These are phyloP conservation scores for Phytophthora cactorum DNA, from an alignment of 352 stramenopile species.

Conservation along the genomic window DNA sequence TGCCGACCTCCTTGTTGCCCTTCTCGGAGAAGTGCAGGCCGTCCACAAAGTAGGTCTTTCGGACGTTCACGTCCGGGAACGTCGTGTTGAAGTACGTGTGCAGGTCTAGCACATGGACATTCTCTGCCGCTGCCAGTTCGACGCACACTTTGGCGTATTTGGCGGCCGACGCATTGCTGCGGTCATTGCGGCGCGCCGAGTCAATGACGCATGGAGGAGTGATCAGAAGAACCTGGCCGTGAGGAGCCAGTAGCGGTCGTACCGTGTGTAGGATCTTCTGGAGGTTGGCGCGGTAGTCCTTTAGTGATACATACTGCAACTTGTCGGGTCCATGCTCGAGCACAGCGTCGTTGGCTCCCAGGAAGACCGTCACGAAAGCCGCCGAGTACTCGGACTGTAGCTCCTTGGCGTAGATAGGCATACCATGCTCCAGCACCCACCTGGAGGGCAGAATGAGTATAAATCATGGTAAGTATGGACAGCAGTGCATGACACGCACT, in stretches of 20 bases:
- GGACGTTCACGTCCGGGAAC: conserved; percentile 37
- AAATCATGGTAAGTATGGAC: background rate
- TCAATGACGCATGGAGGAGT: conserved; percentile 52
- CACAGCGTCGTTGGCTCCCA: conserved; percentile 73
- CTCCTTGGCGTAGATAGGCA: conserved; percentile 45
- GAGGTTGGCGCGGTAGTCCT: conserved; percentile 54
- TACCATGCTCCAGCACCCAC: conserved; percentile 35
- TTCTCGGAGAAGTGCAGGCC: conserved; percentile 61
- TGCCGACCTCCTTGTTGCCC: conserved; percentile 50
- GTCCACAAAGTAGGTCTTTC: conserved; percentile 45
- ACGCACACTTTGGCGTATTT: conserved; percentile 58
- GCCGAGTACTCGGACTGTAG: conserved; percentile 38
- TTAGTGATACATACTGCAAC: conserved; percentile 54
- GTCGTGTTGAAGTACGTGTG: conserved; percentile 55
- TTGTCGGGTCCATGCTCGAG: conserved; percentile 39
- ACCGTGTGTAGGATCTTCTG: conserved; percentile 39
- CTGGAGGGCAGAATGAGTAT: background rate
- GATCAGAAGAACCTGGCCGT: conserved; percentile 39
- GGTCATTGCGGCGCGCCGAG: conserved; percentile 40
- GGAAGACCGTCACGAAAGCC: conserved; percentile 55
- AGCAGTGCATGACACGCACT: conserved; percentile 27
- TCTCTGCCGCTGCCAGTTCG: conserved; percentile 39
- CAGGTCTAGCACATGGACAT: conserved; percentile 58
- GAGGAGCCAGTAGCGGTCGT: conserved; percentile 24
- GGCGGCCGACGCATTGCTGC: conserved; percentile 48